These are phyloP conservation scores for Deakozyma indianensis DNA, from an alignment of 805 yeast species.

Conservation along the genomic window DNA sequence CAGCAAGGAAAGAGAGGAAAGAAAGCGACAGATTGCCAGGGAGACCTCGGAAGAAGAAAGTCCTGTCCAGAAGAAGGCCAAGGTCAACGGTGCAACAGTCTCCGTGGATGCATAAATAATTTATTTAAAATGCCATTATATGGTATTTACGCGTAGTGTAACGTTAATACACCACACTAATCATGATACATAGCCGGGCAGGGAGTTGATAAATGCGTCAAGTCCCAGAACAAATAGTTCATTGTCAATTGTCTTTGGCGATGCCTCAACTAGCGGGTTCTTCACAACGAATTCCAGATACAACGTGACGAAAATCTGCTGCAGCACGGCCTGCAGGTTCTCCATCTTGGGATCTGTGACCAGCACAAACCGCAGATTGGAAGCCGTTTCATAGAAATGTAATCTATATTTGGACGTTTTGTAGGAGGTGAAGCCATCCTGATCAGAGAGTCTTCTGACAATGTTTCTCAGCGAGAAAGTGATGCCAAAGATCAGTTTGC, in stretches of 20 bases:
- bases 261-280: constrained; percentile 23
- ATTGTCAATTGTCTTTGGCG: constrained; percentile 34
- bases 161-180: too few relatives aligned
- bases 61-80: constrained; percentile 2
- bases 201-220: constrained; percentile 31
- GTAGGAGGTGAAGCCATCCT: constrained; percentile 21
- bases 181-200: constrained; percentile 16
- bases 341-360: constrained; percentile 52
- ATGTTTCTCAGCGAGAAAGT: constrained; percentile 67
- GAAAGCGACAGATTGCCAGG: neutral
- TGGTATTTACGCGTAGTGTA: too few relatives aligned
- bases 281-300: constrained; percentile 48
- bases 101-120: neutral
- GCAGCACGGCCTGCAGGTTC: constrained; percentile 38
- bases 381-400: constrained; percentile 66
- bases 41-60: constrained; percentile 2
- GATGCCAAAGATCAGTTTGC: constrained; percentile 77
- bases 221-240: constrained; percentile 40
- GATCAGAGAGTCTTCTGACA: constrained; percentile 37
- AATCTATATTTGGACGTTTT: constrained; percentile 59
- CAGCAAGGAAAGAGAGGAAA: constrained; percentile 15
- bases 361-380: constrained; percentile 63
- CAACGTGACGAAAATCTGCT: constrained; percentile 42
- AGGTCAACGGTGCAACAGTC: neutral
- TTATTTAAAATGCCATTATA: too few relatives aligned